Conservation (phyloP, 345 rosid species). For the Mercurialis annua region DNA sequence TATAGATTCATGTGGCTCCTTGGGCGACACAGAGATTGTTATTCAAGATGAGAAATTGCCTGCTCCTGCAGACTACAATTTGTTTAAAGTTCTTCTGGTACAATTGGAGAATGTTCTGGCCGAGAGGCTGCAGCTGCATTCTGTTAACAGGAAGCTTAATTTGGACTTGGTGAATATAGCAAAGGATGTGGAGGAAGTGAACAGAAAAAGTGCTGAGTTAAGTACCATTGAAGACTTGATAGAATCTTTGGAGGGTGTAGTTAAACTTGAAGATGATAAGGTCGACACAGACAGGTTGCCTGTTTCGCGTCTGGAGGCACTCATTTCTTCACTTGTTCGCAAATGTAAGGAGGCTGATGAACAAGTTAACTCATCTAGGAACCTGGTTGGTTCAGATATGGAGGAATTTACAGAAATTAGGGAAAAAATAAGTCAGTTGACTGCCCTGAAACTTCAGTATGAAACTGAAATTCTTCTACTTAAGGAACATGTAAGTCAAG, state of each 20-base stretch:
- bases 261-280: constrained; percentile 44
- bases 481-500: constrained; percentile 45
- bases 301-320: constrained; percentile 47
- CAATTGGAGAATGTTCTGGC: constrained; percentile 45
- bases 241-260: constrained; percentile 49
- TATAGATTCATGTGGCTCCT: constrained; percentile 36
- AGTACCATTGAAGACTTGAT: constrained; percentile 51
- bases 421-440: constrained; percentile 43
- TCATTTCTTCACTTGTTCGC: constrained; percentile 61
- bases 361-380: constrained; percentile 31
- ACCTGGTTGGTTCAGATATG: constrained; percentile 45
- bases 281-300: constrained; percentile 37
- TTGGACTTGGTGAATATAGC: constrained; percentile 45
- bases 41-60: constrained; percentile 29
- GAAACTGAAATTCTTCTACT: constrained; percentile 53
- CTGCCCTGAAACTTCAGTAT: constrained; percentile 50
- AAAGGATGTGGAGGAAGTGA: constrained; percentile 53
- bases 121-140: constrained; percentile 56
- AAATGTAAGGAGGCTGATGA: constrained; percentile 52
- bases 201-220: constrained; percentile 40
- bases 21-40: constrained; percentile 25
- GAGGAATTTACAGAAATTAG: constrained; percentile 44
- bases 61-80: constrained; percentile 44
- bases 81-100: constrained; percentile 44
- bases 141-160: constrained; percentile 51